Evolutionary conservation across 2,329 filamentous ascomycete genomes (phyloP), one percentile per base, ranked within the genome.

Genomic region (Fusarium chlamydosporum): DNA sequence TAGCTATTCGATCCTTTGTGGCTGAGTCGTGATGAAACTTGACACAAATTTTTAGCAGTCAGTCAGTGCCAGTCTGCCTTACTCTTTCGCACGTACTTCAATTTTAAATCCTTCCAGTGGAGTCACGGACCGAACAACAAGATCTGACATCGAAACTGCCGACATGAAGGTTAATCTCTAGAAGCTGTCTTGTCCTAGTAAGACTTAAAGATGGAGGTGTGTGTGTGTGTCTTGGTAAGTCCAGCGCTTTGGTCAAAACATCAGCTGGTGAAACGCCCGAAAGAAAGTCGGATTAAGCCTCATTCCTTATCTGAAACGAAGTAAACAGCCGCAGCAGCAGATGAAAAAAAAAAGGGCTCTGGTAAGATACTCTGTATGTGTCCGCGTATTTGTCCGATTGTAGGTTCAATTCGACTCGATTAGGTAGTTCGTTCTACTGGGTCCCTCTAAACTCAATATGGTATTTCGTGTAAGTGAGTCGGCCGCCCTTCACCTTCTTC

Each of bases 61-160:
- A 18, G 42, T 29, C 26, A 29, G 26, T 50, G 46, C 16, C 47
- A 38, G 34, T 54, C 60, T 68, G 55, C 65, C 60, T 61, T 51
- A 43, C 50, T 57, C 33, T 52, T 52, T 37, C 23, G 35, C 46
- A 35, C 42, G n/a, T 18, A 56, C 8, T 37, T 57, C 55, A 68
- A 59, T 43, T 57, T 61, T 56, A 50, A 53, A 38, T 18, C 18
- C 31, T 69, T 61, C 38, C 50, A 23, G 61, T 53, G 53, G 46
- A 37, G 41, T 18, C 23, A 66, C 27, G 35, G 41, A 15, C 41
- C 40, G 47, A 42, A 29, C 48, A 34, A 34, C 23, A 61, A 68
- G 31, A 65, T 65, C 46, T 69, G 60, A 54, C 55, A 42, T 42
- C 35, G n/a, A 27, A 63, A n/a, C 46, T 54, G 51, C 47, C 47